Evolutionary conservation across 257 asterid genomes (phyloP).

Genomic region (Coffea canephora): DNA sequence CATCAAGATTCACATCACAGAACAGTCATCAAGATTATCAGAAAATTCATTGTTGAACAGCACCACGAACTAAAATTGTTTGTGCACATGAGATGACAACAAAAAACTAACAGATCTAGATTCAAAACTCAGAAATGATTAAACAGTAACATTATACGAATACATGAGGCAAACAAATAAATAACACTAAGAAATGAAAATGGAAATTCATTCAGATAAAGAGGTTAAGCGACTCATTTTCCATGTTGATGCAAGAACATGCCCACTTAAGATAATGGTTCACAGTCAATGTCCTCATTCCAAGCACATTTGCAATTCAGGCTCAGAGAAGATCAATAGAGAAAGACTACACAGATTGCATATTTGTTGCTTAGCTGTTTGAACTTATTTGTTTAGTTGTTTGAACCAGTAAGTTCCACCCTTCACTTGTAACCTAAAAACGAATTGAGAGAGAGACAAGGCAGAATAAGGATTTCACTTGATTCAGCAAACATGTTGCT

Average conservation of each 20-base stretch:
- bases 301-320: not conserved
- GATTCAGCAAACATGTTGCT: not conserved
- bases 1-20: slow-evolving; percentile 9
- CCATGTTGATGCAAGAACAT: not conserved
- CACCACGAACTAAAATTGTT: not conserved
- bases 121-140: not conserved
- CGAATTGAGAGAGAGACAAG: not conserved
- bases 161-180: not conserved
- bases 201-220: not conserved
- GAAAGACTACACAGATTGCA: not conserved
- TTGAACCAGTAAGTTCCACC: not conserved
- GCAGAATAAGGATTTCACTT: not conserved
- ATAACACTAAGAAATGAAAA: not conserved
- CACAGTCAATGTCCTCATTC: not conserved
- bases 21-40: slow-evolving; percentile 15
- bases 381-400: not conserved
- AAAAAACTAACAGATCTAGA: not conserved
- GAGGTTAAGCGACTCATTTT: not conserved
- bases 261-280: not conserved
- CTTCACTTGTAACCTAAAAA: not conserved
- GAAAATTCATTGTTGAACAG: not conserved
- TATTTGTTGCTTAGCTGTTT: not conserved
- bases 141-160: not conserved
- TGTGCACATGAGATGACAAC: not conserved
- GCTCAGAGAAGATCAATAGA: not conserved